phyloP scores from a whole-genome alignment of 805 yeast species.

The Zygoascus tannicola region DNA sequence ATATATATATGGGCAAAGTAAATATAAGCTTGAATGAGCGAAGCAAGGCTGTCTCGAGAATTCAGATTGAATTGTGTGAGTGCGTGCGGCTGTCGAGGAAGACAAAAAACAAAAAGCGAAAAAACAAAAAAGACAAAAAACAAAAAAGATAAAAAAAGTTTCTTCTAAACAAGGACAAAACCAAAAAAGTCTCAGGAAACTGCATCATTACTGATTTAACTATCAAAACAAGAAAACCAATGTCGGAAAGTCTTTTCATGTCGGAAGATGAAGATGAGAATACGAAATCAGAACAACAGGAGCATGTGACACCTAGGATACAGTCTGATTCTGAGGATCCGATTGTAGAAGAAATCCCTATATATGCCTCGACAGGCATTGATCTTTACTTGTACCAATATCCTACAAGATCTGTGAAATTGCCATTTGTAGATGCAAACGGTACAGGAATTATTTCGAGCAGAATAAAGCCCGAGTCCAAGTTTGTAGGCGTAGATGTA shows the following conservation, averaged over 20 bases:
- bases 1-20: no score
- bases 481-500: conserved; percentile 62
- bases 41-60: no score
- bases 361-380: conserved; percentile 33
- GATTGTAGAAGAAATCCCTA: conserved; percentile 50
- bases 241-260: conserved; percentile 11
- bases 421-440: conserved; percentile 31
- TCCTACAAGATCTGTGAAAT: conserved; percentile 45
- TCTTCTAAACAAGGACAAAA: no score
- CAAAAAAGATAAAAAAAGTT: no score
- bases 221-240: no score
- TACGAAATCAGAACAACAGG: neutral
- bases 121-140: no score
- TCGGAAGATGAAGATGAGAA: conserved; percentile 13
- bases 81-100: no score
- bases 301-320: neutral
- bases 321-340: conserved; percentile 32
- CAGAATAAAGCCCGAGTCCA: conserved; percentile 51
- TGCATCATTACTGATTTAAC: no score
- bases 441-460: conserved; percentile 36
- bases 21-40: no score
- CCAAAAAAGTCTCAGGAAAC: no score
- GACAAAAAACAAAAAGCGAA: no score
- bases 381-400: conserved; percentile 44
- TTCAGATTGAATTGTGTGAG: no score